Evolutionary conservation across 2,329 filamentous ascomycete genomes (phyloP).

Genomic region (Botryotinia calthae): DNA sequence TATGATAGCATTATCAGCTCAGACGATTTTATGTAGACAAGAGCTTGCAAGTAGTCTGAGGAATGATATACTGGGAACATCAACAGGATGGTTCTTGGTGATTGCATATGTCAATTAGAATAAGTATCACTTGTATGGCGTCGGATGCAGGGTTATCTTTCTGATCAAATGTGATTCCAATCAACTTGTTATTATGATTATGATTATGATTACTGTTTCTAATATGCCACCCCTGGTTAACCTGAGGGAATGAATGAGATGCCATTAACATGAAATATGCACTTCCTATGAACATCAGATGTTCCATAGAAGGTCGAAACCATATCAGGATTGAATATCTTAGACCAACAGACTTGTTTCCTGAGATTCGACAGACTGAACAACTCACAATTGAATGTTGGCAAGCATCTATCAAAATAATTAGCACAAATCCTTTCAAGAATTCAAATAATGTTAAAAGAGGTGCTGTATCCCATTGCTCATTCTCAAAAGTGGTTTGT

Average conservation of each 20-base stretch:
- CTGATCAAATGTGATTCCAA: neutral
- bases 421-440: neutral
- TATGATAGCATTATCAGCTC: neutral
- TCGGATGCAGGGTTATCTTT: neutral
- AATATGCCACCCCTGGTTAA: neutral
- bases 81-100: neutral
- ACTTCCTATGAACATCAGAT: neutral
- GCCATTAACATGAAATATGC: too few relatives aligned
- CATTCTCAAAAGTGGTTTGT: slow-evolving; percentile 36
- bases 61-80: neutral
- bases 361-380: neutral
- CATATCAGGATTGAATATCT: neutral
- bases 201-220: neutral
- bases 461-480: slow-evolving; percentile 1
- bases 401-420: neutral
- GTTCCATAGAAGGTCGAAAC: neutral
- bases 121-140: neutral
- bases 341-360: neutral
- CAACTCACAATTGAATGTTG: neutral
- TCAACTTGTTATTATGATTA: neutral
- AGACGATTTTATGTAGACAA: neutral
- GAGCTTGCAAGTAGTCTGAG: neutral
- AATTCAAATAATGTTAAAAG: neutral
- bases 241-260: neutral
- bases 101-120: neutral